Evolutionary conservation across 2,329 filamentous ascomycete genomes (phyloP).

Genomic region (Neopestalotiopsis rosae): DNA sequence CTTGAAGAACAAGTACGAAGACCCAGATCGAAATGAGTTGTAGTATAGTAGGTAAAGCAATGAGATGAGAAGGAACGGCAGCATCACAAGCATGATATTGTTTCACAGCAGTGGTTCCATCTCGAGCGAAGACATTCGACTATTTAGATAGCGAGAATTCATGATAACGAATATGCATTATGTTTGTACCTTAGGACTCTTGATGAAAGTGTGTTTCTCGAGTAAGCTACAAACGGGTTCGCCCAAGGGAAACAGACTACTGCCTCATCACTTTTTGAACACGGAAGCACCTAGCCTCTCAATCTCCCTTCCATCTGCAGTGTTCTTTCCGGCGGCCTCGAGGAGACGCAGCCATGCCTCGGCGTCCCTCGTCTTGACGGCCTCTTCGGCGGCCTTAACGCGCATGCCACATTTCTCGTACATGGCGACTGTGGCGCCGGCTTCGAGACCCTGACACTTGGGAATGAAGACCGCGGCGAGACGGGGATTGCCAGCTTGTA

Average conservation of each 20-base stretch:
- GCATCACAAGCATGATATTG: not conserved
- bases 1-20: not conserved
- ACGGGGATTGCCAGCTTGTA: slow-evolving; percentile 88
- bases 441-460: slow-evolving; percentile 78
- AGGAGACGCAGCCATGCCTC: slow-evolving; percentile 76
- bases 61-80: not conserved
- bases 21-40: not conserved
- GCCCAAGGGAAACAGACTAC: not conserved
- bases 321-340: slow-evolving; percentile 73
- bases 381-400: slow-evolving; percentile 89
- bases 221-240: not conserved
- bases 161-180: not conserved
- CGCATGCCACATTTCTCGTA: slow-evolving; percentile 95
- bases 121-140: not conserved
- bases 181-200: not conserved
- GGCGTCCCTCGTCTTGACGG: slow-evolving; percentile 79
- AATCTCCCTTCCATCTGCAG: slow-evolving; percentile 75
- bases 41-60: not conserved
- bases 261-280: slow-evolving; percentile 51
- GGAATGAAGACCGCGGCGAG: slow-evolving; percentile 84
- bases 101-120: not conserved
- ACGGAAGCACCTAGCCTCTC: slow-evolving; percentile 73
- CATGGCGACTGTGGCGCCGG: slow-evolving; percentile 81
- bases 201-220: too few species aligned
- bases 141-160: not conserved